Percentiles rank a stretch among this genome's conserved stretches.
phyloP scores from a whole-genome alignment of 257 asterid species.

The Rauvolfia tetraphylla region DNA sequence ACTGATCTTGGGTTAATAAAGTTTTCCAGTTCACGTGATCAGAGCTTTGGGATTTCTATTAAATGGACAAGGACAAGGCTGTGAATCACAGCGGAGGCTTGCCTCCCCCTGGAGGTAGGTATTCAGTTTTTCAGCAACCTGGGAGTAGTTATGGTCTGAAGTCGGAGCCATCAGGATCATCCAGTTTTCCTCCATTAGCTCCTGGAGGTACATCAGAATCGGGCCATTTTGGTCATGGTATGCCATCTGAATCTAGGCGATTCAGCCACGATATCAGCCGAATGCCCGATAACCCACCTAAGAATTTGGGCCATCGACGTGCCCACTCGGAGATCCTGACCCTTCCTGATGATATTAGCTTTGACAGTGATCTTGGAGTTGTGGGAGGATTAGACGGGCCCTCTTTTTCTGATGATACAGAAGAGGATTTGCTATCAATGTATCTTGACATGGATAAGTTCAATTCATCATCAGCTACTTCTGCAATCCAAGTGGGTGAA shows the following conservation, averaged over 20 bases:
- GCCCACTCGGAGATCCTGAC: constrained; percentile 93
- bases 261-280: constrained; percentile 82
- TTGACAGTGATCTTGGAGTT: constrained; percentile 88
- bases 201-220: constrained; percentile 50
- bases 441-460: constrained; percentile 86
- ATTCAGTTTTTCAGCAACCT: constrained; percentile 54
- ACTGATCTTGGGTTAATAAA: not conserved
- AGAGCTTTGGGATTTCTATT: constrained; percentile 17
- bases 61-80: constrained; percentile 83
- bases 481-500: constrained; percentile 64
- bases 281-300: constrained; percentile 90
- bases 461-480: constrained; percentile 69
- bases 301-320: constrained; percentile 78
- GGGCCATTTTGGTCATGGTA: constrained; percentile 53
- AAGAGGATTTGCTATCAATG: constrained; percentile 74
- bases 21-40: not conserved
- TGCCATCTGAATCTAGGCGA: constrained; percentile 43
- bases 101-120: constrained; percentile 80
- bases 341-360: constrained; percentile 92
- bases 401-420: constrained; percentile 76
- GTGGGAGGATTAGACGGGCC: constrained; percentile 94
- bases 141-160: constrained; percentile 42
- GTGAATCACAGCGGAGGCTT: constrained; percentile 38
- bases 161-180: constrained; percentile 47
- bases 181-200: constrained; percentile 61